Conservation (phyloP, 2,329 filamentous ascomycete species). For the Beauveria bassiana region DNA sequence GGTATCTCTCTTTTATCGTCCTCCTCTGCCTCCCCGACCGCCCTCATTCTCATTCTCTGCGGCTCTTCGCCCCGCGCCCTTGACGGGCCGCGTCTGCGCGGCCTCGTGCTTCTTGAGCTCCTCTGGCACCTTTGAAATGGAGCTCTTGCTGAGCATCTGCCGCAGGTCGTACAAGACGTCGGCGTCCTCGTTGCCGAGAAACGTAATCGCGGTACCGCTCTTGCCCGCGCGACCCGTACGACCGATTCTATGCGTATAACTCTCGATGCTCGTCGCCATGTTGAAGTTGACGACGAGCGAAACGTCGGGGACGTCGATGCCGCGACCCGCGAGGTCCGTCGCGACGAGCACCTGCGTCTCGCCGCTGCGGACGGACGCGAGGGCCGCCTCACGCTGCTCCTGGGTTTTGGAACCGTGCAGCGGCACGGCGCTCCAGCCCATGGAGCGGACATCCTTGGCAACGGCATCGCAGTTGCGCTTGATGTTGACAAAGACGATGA, state of each 20-base stretch:
- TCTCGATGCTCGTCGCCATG: constrained; percentile 89
- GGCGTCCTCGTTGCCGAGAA: constrained; percentile 80
- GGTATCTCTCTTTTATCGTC: background rate
- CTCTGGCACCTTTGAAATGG: constrained; percentile 82
- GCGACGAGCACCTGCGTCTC: constrained; percentile 83
- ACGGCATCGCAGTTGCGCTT: constrained; percentile 97
- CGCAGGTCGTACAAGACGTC: constrained; percentile 92
- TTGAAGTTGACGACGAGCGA: constrained; percentile 97
- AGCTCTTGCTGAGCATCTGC: constrained; percentile 89
- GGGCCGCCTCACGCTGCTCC: constrained; percentile 90
- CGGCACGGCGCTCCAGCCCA: constrained; percentile 85
- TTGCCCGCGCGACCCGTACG: constrained; percentile 96
- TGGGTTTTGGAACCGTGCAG: constrained; percentile 95
- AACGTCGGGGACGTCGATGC: constrained; percentile 96
- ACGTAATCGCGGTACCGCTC: constrained; percentile 92
- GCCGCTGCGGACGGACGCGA: constrained; percentile 75
- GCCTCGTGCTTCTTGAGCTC: constrained; percentile 84
- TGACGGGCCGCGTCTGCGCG: constrained; percentile 70
- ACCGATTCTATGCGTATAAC: constrained; percentile 93
- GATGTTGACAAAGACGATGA: constrained; percentile 99
- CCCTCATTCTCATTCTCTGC: constrained; percentile 20
- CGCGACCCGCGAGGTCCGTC: constrained; percentile 89
- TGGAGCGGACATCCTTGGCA: constrained; percentile 85
- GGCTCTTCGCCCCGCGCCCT: constrained; percentile 24
- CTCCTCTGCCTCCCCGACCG: constrained; percentile 14